A percentile compares a stretch with the other conserved stretches of the same genome.
phyloP scores from a whole-genome alignment of 345 rosid genomes.

The Salix arbutifolia region DNA sequence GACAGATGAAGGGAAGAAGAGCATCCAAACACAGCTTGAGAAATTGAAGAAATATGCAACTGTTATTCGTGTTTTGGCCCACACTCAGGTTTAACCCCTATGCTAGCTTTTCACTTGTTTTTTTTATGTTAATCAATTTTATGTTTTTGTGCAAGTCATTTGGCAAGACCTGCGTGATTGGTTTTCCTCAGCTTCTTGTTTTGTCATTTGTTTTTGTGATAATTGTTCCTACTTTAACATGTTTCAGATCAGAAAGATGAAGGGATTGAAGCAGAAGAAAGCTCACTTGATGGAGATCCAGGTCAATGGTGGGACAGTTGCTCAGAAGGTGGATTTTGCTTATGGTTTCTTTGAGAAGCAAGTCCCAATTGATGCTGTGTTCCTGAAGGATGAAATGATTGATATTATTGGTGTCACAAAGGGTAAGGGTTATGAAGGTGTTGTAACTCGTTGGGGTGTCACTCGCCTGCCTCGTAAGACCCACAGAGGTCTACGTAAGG shows the following conservation, averaged over 20 bases:
- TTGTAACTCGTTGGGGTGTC: slow-evolving; percentile 91
- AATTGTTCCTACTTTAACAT: neutral
- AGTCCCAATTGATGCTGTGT: slow-evolving; percentile 65
- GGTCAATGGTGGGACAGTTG: slow-evolving; percentile 75
- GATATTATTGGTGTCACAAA: slow-evolving; percentile 80
- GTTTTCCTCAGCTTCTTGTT: neutral
- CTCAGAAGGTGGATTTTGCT: slow-evolving; percentile 75
- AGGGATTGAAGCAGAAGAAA: slow-evolving; percentile 87
- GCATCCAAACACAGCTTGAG: slow-evolving; percentile 62
- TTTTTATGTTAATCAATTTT: neutral
- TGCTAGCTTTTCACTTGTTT: neutral
- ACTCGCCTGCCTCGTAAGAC: slow-evolving; percentile 90
- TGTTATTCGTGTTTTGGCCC: slow-evolving; percentile 74
- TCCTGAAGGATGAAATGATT: slow-evolving; percentile 89
- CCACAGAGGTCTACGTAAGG: slow-evolving; percentile 88
- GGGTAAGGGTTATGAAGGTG: slow-evolving; percentile 92
- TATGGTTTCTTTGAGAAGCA: slow-evolving; percentile 81
- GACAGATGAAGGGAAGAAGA: slow-evolving; percentile 64
- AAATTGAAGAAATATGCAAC: slow-evolving; percentile 72
- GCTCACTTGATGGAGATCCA: slow-evolving; percentile 88
- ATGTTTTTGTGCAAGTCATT: neutral
- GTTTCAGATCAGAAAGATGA: slow-evolving; percentile 75
- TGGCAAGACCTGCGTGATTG: neutral
- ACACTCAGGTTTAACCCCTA: slow-evolving; percentile 56
- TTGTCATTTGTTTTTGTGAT: neutral